phyloP scores from a whole-genome alignment of 2,329 filamentous ascomycete genomes.

The Zasmidium citrigriseum region DNA sequence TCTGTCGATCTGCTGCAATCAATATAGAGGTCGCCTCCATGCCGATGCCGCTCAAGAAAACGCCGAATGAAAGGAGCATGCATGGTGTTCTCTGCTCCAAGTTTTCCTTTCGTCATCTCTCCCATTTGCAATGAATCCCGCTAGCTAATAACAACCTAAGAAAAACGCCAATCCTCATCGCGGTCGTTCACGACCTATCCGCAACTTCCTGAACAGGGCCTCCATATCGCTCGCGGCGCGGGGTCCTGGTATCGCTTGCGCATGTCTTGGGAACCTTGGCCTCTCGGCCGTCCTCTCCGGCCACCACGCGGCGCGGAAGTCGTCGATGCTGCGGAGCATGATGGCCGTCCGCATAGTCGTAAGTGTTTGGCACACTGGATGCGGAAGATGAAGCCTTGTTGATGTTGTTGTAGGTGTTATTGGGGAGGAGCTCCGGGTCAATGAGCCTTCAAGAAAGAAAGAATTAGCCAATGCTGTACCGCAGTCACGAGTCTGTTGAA shows the following conservation, averaged over 20 bases:
- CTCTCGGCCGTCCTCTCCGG: neutral
- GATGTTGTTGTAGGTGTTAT: neutral
- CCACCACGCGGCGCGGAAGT: neutral
- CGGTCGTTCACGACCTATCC: neutral
- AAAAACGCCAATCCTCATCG: neutral
- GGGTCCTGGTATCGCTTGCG: neutral
- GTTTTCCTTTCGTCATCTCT: neutral
- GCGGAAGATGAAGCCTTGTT: neutral
- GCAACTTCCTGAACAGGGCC: neutral
- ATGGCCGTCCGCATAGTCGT: neutral
- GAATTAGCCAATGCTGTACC: neutral
- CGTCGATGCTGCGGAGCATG: neutral
- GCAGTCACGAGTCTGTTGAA: conserved; percentile 4
- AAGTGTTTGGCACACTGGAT: neutral
- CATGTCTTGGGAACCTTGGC: neutral
- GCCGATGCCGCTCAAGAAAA: neutral
- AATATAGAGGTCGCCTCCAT: neutral
- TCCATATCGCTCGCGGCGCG: neutral
- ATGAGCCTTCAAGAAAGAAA: neutral
- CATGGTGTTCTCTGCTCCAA: neutral
- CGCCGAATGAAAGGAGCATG: neutral
- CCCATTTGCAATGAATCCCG: neutral
- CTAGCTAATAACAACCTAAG: neutral
- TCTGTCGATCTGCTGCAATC: conserved; percentile 1
- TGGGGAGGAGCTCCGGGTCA: neutral